phyloP scores from a whole-genome alignment of 495 filamentous ascomycete species.

The Parathielavia appendiculata region DNA sequence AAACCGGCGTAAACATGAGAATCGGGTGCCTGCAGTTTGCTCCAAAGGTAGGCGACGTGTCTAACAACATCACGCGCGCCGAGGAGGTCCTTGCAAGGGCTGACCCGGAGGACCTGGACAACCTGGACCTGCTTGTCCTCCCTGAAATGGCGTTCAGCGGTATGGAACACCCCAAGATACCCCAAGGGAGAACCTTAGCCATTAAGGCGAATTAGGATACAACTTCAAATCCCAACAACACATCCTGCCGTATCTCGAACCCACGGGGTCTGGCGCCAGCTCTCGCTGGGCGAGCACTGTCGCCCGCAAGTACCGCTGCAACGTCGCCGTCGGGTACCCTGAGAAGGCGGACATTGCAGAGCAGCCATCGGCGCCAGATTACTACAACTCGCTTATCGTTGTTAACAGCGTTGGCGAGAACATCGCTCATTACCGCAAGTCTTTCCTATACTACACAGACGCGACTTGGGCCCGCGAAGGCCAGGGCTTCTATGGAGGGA shows the following conservation, averaged over 20 bases:
- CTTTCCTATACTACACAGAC: slow-evolving; percentile 85
- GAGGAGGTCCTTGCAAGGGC: slow-evolving; percentile 61
- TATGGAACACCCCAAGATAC: slow-evolving; percentile 34
- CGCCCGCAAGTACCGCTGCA: slow-evolving; percentile 66
- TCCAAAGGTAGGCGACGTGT: slow-evolving; percentile 66
- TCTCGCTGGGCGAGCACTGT: slow-evolving; percentile 73
- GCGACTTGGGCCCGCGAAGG: slow-evolving; percentile 87
- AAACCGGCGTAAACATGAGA: slow-evolving; percentile 51
- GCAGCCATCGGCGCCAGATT: slow-evolving; percentile 37
- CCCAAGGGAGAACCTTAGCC: background rate
- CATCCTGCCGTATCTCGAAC: slow-evolving; percentile 79
- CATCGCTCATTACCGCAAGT: slow-evolving; percentile 81
- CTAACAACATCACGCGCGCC: slow-evolving; percentile 69
- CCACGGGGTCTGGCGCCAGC: slow-evolving; percentile 63
- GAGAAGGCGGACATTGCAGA: slow-evolving; percentile 52
- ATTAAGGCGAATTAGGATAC: slow-evolving; percentile 55
- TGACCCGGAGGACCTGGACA: slow-evolving; percentile 49
- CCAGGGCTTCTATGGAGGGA: slow-evolving; percentile 53
- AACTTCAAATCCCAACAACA: slow-evolving; percentile 77
- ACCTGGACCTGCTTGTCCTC: slow-evolving; percentile 68
- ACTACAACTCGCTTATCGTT: slow-evolving; percentile 81
- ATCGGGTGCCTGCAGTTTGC: slow-evolving; percentile 80
- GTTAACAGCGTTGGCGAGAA: slow-evolving; percentile 68
- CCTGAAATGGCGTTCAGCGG: slow-evolving; percentile 88
- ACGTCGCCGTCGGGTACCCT: slow-evolving; percentile 86